A percentile compares a stretch with the other conserved stretches of the same genome.
Conservation (phyloP, 257 asterid genomes). For the Linderniella brevidens region DNA sequence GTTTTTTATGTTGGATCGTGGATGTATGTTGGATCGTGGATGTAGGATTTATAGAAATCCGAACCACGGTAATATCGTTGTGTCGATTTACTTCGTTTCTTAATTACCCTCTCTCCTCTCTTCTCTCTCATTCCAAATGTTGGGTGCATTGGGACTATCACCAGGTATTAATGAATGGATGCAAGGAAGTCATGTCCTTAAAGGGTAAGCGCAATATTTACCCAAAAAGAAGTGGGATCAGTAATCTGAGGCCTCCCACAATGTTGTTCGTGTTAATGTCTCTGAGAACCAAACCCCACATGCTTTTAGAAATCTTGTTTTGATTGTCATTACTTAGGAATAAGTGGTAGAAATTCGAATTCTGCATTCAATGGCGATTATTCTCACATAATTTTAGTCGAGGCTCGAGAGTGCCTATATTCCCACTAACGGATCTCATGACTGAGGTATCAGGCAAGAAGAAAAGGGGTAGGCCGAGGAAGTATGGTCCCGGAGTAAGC, state of each 20-base stretch:
- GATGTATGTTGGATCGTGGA: too few species aligned
- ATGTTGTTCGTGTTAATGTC: conserved; percentile 13
- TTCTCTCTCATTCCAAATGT: too few species aligned
- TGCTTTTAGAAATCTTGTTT: conserved; percentile 32
- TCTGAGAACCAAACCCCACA: conserved; percentile 26
- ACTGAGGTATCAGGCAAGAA: conserved; percentile 48
- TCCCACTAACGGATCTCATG: conserved; percentile 17
- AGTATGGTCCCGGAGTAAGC: conserved; percentile 76
- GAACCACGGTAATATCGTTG: too few species aligned
- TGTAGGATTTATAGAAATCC: too few species aligned
- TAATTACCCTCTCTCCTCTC: too few species aligned
- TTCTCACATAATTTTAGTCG: conserved; percentile 38
- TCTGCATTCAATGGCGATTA: conserved; percentile 49
- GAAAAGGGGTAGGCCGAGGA: conserved; percentile 94
- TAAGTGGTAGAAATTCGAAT: conserved; percentile 20
- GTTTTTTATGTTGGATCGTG: too few species aligned
- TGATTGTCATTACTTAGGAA: conserved; percentile 30
- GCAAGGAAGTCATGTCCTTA: conserved; percentile 53
- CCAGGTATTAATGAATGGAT: conserved; percentile 40
- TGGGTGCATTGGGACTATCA: too few species aligned
- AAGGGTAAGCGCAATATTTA: conserved; percentile 51
- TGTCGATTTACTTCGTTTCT: too few species aligned
- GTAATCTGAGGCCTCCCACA: conserved; percentile 23
- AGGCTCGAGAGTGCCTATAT: conserved; percentile 24
- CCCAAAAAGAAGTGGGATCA: conserved; percentile 41